Conservation (phyloP, 805 yeast genomes). For the Yarrowia sp. region DNA sequence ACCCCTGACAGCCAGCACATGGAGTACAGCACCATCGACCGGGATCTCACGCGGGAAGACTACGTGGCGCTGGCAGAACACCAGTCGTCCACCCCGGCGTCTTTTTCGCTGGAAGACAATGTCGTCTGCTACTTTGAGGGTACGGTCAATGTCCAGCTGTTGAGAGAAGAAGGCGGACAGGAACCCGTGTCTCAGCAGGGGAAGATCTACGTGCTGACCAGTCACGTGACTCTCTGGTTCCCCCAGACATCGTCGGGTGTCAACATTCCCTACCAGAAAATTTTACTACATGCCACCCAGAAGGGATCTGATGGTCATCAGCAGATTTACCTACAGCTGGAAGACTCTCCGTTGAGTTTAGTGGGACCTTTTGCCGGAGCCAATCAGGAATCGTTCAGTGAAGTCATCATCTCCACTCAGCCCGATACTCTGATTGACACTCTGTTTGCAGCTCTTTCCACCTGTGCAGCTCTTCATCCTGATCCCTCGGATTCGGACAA, state of each 20-base stretch:
- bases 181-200: constrained; percentile 9
- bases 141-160: constrained; percentile 36
- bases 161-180: constrained; percentile 16
- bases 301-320: constrained; percentile 15
- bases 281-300: constrained; percentile 47
- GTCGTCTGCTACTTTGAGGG: constrained; percentile 46
- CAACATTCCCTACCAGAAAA: constrained; percentile 43
- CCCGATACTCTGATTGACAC: constrained; percentile 40
- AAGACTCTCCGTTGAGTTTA: constrained; percentile 14
- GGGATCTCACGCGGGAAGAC: constrained; percentile 42
- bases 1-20: constrained; percentile 10
- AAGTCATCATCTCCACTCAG: constrained; percentile 42
- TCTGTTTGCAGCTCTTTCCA: constrained; percentile 43
- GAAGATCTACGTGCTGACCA: constrained; percentile 45
- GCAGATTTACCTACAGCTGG: constrained; percentile 27
- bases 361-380: background rate
- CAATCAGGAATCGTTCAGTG: constrained; percentile 17
- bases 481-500: constrained; percentile 40
- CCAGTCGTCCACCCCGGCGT: constrained; percentile 49
- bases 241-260: constrained; percentile 41
- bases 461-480: constrained; percentile 45
- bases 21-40: constrained; percentile 31
- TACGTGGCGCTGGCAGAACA: constrained; percentile 47
- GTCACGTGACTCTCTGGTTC: constrained; percentile 46
- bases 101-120: constrained; percentile 48